Evolutionary conservation across 805 yeast genomes (phyloP), one percentile per base, ranked within the genome.

Genomic region (Ogataea glucozyma): DNA sequence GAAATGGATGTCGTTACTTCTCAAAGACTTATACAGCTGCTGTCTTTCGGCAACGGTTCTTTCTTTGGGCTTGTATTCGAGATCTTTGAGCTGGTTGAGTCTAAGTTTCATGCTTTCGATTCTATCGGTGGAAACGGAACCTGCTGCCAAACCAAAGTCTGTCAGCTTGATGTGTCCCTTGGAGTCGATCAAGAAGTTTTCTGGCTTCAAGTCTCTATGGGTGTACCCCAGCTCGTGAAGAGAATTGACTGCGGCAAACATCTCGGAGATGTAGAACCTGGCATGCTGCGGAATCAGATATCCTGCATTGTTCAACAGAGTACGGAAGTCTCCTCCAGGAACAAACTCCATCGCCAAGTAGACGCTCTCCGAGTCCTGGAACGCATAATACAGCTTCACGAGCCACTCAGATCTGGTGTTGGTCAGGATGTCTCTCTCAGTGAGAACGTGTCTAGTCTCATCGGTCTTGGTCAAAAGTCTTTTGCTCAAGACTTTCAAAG

Each of bases 271-370:
- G 63, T 93, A 93, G 68, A 93, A 93, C 46, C 98, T 78, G 0
- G 98, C 95, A 61, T 93, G 99, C 3, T 95, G 89, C 2, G 98
- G 96, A 47, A 88, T 86, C 53, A 93, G 71, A 44, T 85, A 86
- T 26, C 96, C 96, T 5, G 98, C 91, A 62, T 90, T 91, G 64
- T 89, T 90, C 51, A 93, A 76, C 47, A 93, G 69, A 0, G 99
- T 93, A 61, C 99, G 82, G 71, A 88, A 93, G 62, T 93, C 99
- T 41, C 99, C 99, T 46, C 99, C 99, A 7, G 99, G 97, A n/a
- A 93, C 99, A 65, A 87, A 93, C 64, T 93, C 99, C 99, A 93
- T 93, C 2, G 99, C 99, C 58, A 93, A 72, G 56, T 88, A 93
- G 22, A 93, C 86, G 58, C 85, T 86, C 48, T 86, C 90, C 0